Conservation (phyloP, 169 alveolate species). For the Plasmodium relictum region DNA sequence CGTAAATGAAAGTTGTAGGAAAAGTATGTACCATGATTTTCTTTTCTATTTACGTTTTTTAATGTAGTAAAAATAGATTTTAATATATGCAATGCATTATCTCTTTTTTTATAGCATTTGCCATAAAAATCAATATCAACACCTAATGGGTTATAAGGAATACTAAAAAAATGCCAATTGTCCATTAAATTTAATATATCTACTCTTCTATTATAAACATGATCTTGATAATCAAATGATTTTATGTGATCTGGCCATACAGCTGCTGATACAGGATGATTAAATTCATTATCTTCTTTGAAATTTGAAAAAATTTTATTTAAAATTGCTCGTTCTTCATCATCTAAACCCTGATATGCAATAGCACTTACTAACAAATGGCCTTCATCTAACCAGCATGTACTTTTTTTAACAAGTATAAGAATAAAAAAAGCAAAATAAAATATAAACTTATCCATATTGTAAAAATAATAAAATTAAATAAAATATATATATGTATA, state of each 20-base stretch:
- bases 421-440: not conserved
- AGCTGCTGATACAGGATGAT: slow-evolving; percentile 77
- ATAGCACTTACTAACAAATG: slow-evolving; percentile 63
- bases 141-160: slow-evolving; percentile 49
- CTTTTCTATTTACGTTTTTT: slow-evolving; percentile 31
- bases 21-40: slow-evolving; percentile 66
- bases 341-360: slow-evolving; percentile 31
- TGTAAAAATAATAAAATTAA: not conserved
- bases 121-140: slow-evolving; percentile 19
- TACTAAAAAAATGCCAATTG: slow-evolving; percentile 51
- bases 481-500: not conserved
- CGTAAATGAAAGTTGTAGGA: slow-evolving; percentile 80
- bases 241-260: slow-evolving; percentile 84
- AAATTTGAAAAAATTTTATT: slow-evolving; percentile 34
- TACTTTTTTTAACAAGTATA: not conserved
- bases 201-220: slow-evolving; percentile 29
- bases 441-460: not conserved
- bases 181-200: slow-evolving; percentile 59
- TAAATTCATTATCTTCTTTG: slow-evolving; percentile 76
- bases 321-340: slow-evolving; percentile 23
- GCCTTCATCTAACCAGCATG: slow-evolving; percentile 75
- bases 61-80: slow-evolving; percentile 32
- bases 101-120: slow-evolving; percentile 19
- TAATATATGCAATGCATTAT: slow-evolving; percentile 37
- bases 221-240: slow-evolving; percentile 18